Base-by-base conservation (phyloP, 768 basidiomycete species). In the Macrocybe gigantea region DNA sequence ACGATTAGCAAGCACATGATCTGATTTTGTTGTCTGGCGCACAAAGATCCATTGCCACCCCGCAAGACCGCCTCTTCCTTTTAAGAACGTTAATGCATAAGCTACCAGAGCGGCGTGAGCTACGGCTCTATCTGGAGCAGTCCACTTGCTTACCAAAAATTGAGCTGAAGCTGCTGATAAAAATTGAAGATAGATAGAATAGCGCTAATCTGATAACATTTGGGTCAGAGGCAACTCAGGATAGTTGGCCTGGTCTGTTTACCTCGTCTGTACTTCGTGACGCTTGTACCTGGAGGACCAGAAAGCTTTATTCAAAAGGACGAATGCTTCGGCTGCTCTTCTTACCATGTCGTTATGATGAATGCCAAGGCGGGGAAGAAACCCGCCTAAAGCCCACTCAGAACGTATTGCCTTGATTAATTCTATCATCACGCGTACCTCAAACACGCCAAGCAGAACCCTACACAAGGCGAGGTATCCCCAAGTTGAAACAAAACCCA, bases 11-110 rank as follows among this genome's bases (percentile, higher is more conserved):
- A 33, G 10, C 13, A 9, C 31, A 29, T 36, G 35, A 9, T 14
- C 11, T 34, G 41, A 22, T 22, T 22, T 33, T 51, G 40, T 31
- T 6, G 41, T 4, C 22, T 33, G 11, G 56, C 70, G 53, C 53
- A 73, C 77, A 55, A 78, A 78, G 45, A 78, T 77, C 74, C 75
- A 79, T 1, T 74, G 65, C 75, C 76, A 77, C 5, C 73, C 75
- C 22, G 68, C 56, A 36, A 76, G 58, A 11, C 72, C 74, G 36
- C 58, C 49, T 51, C 60, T 64, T 0, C 75, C 77, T 1, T 61
- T 60, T 22, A 78, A 61, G 13, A 69, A 62, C 38, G 69, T 73
- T 41, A 77, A 42, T 30, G 57, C 56, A 53, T 75, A 77, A 0
- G 72, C 74, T 22, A 22, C 22, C 2, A 22, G 22, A 22, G 22